Evolutionary conservation across 202 grass and related monocot genomes (phyloP), one percentile per base, ranked within the genome.

Genomic region (Panicum hallii): DNA sequence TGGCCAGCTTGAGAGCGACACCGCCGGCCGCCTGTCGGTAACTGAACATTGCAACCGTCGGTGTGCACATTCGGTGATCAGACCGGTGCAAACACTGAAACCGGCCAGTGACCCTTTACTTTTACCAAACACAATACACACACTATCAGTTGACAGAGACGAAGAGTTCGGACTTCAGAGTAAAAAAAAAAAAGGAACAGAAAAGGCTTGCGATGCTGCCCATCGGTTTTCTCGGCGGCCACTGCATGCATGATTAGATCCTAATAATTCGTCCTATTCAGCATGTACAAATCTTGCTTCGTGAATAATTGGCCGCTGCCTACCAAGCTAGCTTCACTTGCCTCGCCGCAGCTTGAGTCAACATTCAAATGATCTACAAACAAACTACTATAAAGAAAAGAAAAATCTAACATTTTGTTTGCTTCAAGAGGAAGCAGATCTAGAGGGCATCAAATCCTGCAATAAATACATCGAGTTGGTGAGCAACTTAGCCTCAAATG

Each of bases 401-500:
- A n/a, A 2, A 62, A 23, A 36, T 7, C 40, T 64, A 72, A 45
- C 11, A 13, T 67, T 46, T 46, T 16, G 36, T 63, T 81, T 44
- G 43, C 78, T 75, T 70, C 62, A 56, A 55, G 5, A 41, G 45
- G 40, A 66, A 79, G 36, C 62, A 81, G 47, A 53, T 47, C 84
- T 58, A 56, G 9, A 43, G 8, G 20, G 40, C 26, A 16, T 54
- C 20, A 36, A 58, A 61, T 60, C 77, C 10, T 64, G 14, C 77
- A 61, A 85, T 88, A 72, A 91, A 88, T 81, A 61, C 71, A 38
- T 28, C 30, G 49, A 65, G 77, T 72, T 91, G 85, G 71, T 78
- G 77, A 49, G 77, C 42, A 80, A 30, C 70, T 19, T 43, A 28
- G 77, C 89, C 85, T 77, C 85, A 42, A 88, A 91, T 88, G 16